A percentile compares a stretch with the other conserved stretches of the same genome.
These are phyloP conservation scores for Brettanomyces anomalus DNA, from an alignment of 805 yeast species.

Conservation along the genomic window DNA sequence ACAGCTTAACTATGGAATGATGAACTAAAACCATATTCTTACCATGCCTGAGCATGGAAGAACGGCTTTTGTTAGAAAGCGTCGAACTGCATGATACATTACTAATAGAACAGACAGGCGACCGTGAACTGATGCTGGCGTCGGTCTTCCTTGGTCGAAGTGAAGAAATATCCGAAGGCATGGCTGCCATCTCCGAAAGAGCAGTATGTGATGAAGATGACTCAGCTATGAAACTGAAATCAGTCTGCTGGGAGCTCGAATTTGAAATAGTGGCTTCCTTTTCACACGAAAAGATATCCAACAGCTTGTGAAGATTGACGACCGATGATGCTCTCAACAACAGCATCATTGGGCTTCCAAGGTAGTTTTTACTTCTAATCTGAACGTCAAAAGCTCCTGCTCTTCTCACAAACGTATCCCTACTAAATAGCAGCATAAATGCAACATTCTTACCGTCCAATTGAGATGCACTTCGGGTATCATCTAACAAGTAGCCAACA, in stretches of 20 bases:
- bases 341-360: conserved; percentile 3
- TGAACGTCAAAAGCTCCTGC: conserved; percentile 10
- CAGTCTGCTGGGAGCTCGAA: conserved; percentile 19
- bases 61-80: neutral
- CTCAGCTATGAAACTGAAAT: conserved; percentile 8
- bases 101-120: neutral
- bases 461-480: neutral
- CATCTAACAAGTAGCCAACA: conserved; percentile 9
- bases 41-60: neutral
- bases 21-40: conserved; percentile 1
- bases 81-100: neutral
- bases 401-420: conserved; percentile 11
- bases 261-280: conserved; percentile 13
- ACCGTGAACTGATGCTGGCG: neutral
- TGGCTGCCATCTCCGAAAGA: neutral
- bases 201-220: conserved; percentile 11
- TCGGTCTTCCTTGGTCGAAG: neutral
- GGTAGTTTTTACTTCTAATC: conserved; percentile 5
- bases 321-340: conserved; percentile 7
- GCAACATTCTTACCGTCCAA: conserved; percentile 2
- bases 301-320: neutral
- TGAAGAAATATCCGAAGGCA: neutral
- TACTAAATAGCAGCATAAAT: conserved; percentile 11
- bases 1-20: neutral
- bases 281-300: conserved; percentile 1